A percentile compares a stretch with the other conserved stretches of the same genome.
These are phyloP conservation scores for Platanthera zijinensis DNA, from an alignment of 106 monocot species.

Conservation along the genomic window DNA sequence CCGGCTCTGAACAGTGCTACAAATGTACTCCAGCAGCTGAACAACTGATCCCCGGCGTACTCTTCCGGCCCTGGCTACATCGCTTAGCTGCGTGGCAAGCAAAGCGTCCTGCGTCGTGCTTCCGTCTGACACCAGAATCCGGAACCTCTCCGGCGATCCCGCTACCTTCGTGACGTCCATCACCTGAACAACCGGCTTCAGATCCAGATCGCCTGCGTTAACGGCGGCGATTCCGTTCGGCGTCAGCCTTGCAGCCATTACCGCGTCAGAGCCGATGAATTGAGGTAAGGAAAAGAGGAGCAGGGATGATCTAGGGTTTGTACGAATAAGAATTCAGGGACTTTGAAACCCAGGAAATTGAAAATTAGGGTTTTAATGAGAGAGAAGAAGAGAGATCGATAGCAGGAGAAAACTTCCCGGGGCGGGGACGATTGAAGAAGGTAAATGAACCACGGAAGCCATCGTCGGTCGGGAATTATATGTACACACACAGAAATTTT, in stretches of 20 bases:
- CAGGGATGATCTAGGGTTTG: not conserved
- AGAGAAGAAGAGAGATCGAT: not conserved
- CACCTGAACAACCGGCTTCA: constrained; percentile 85
- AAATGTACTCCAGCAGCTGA: constrained; percentile 79
- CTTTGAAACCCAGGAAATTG: not conserved
- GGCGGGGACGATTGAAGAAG: not conserved
- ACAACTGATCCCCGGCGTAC: constrained; percentile 60
- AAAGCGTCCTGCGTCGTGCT: constrained; percentile 44
- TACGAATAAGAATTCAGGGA: not conserved
- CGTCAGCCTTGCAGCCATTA: constrained; percentile 61
- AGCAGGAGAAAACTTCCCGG: not conserved
- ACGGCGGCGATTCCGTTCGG: constrained; percentile 54
- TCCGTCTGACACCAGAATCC: constrained; percentile 76
- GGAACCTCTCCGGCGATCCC: constrained; percentile 47
- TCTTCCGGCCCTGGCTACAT: constrained; percentile 29
- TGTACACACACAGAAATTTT: too few species aligned
- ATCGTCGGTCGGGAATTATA: too few species aligned
- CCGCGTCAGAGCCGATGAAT: not conserved
- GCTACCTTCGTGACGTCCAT: constrained; percentile 37
- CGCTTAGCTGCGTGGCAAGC: constrained; percentile 63
- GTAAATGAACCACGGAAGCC: too few species aligned
- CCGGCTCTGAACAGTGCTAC: constrained; percentile 50
- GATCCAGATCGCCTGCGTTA: constrained; percentile 52
- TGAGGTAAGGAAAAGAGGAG: not conserved
- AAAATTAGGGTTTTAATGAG: not conserved